Base-by-base conservation (phyloP, 2,329 filamentous ascomycete genomes). In the Penicillium sclerotigenum region DNA sequence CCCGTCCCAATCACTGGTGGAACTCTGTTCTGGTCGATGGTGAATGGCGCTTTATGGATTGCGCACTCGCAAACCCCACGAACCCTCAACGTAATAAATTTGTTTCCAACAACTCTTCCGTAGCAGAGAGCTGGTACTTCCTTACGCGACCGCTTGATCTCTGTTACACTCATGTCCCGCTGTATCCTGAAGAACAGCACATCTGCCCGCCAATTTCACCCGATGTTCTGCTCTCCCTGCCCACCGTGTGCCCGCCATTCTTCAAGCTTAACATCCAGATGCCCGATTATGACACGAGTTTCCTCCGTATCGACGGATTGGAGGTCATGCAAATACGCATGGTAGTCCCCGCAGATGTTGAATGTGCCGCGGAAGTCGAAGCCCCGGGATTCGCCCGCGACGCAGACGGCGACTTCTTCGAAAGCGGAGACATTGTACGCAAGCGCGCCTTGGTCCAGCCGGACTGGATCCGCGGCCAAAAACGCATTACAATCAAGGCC, bases 1-100 rank as follows among this genome's bases (percentile, higher is more conserved):
- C 90, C n/a, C 85, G 87, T 29, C 83, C 93, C 0, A 99, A 99
- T 68, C 94, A 99, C 75, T 97, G 89, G 86, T 99, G 94, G 94
- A 99, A 99, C 65, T 87, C 91, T 0, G 90, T 97, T 18, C 78
- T 97, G 34, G 87, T 97, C 9, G 94, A 99, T 72, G 88, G 89
- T 22, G 91, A 97, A 75, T 99, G 94, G 94, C 88, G 94, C 48
- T 89, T 97, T 62, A 90, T 99, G 78, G 94, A 99, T 73, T 94
- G 91, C 71, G 95, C 91, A 34, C 80, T 99, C 46, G 91, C 94
- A 4, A 92, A 88, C 60, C 92, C 93, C 13, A 96, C 93, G 0
- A 91, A 97, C 67, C 93, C 94, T 10, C 86, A 84, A 55, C 84
- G 95, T 46, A 80, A 79, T 16, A 79, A 86, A 31, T 97, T 95